Conservation (phyloP, 2,329 filamentous ascomycete species). For the Tolypocladium nubicola region DNA sequence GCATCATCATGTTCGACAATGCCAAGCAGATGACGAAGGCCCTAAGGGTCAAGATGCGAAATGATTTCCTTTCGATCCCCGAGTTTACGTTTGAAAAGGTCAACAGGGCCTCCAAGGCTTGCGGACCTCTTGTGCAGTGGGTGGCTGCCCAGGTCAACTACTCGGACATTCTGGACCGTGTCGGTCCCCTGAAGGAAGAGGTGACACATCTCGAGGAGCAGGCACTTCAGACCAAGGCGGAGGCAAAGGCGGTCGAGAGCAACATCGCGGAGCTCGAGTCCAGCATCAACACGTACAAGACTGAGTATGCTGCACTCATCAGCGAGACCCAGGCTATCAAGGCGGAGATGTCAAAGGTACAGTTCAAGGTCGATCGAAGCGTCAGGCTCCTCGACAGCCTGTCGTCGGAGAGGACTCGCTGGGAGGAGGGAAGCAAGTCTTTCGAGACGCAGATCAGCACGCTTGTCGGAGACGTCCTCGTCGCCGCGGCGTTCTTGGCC, state of each 20-base stretch:
- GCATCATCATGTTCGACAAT: slow-evolving; percentile 95
- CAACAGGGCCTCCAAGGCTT: slow-evolving; percentile 92
- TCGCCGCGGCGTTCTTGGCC: slow-evolving; percentile 93
- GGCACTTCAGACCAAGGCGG: slow-evolving; percentile 83
- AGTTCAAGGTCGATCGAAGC: slow-evolving; percentile 97
- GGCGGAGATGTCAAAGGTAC: slow-evolving; percentile 86
- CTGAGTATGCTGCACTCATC: slow-evolving; percentile 88
- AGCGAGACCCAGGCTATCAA: slow-evolving; percentile 98
- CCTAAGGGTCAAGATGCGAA: slow-evolving; percentile 79
- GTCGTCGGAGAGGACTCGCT: slow-evolving; percentile 83
- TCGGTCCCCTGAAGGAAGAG: slow-evolving; percentile 86
- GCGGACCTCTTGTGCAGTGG: slow-evolving; percentile 94
- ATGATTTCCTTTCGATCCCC: slow-evolving; percentile 81
- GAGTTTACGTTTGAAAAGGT: slow-evolving; percentile 96
- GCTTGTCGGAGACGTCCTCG: slow-evolving; percentile 86
- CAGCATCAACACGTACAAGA: slow-evolving; percentile 92
- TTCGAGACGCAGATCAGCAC: slow-evolving; percentile 98
- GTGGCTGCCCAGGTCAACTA: slow-evolving; percentile 94
- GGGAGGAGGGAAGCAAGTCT: slow-evolving; percentile 95
- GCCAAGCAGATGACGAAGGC: slow-evolving; percentile 84
- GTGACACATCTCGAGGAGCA: slow-evolving; percentile 79
- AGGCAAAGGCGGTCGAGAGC: slow-evolving; percentile 83
- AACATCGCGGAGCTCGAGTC: slow-evolving; percentile 75
- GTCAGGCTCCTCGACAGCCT: slow-evolving; percentile 88
- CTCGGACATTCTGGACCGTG: slow-evolving; percentile 90